Evolutionary conservation across 345 rosid species (phyloP).

Genomic region (Populus davidiana): DNA sequence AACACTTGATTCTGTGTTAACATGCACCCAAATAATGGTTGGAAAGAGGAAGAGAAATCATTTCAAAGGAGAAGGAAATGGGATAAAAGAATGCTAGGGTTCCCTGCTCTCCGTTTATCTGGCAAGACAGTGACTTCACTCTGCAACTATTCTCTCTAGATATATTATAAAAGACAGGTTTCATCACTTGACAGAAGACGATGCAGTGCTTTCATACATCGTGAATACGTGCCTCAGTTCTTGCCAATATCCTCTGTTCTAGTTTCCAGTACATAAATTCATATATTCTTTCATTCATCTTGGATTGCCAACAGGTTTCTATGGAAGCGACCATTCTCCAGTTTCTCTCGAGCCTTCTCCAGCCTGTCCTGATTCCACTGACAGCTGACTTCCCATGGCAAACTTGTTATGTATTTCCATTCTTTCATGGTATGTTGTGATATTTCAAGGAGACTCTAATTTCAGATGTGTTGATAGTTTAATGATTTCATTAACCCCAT

Average conservation of each 20-base stretch:
- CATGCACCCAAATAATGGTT: no score
- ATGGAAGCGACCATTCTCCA: conserved; percentile 93
- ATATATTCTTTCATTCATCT: background rate
- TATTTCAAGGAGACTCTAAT: background rate
- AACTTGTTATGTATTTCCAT: background rate
- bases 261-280: background rate
- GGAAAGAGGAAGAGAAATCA: no score
- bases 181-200: background rate
- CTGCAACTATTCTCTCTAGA: background rate
- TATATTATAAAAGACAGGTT: background rate
- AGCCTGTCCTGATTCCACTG: conserved; percentile 25
- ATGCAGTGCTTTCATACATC: background rate
- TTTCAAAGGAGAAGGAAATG: no score
- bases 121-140: background rate
- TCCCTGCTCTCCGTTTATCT: background rate
- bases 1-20: background rate
- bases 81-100: background rate
- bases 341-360: conserved; percentile 71
- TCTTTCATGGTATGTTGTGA: background rate
- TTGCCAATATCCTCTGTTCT: background rate
- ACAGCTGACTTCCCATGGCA: conserved; percentile 17
- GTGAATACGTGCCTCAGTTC: background rate
- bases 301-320: conserved; percentile 54
- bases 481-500: background rate
- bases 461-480: background rate